Evolutionary conservation across 306 rosid genomes (phyloP), one percentile per base, ranked within the genome.

Genomic region (Dalbergia cochinchinensis): DNA sequence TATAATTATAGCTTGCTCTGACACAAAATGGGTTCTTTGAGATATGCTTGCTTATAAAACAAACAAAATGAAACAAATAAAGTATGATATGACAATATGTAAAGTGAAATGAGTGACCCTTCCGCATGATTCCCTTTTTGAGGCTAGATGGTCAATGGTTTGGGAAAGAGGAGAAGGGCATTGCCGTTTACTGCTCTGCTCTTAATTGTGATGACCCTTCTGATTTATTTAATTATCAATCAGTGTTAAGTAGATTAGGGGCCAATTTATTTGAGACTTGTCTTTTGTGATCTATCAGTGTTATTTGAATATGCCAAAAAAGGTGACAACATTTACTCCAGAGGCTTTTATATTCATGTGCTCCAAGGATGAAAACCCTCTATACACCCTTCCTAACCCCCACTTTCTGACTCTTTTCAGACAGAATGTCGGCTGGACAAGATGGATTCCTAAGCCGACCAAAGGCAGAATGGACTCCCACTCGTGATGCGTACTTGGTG

Each of bases 391-490:
- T 47, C 34, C 48, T 44, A 14, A 19, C 20, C 37, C 63, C 63
- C 34, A 34, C 18, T 16, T 58, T 73, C 58, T 48, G 48, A 47
- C 34, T 73, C 33, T 16, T 60, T 55, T 70, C 45, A 54, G 11
- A 37, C 53, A 62, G 26, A 75, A 80, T 86, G 86, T 86, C 86
- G 26, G 80, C 80, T 34, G 86, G 69, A 66, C 85, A 57, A 39
- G 89, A 82, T 55, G 82, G 84, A 33, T 73, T 58, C 34, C 69
- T 65, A 63, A 71, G 79, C 76, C 54, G 84, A 19, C 65, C 88
- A 20, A 85, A 85, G 86, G 86, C 84, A 26, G 84, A 78, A 65
- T 85, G 86, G 86, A 82, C 83, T 8, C 80, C 84, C 8, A 41
- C 86, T 19, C 86, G 89, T 9, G 88, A 85, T 50, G 79, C 83